phyloP scores from a whole-genome alignment of 2,329 filamentous ascomycete genomes.

The Dothiorella sarmentorum region DNA sequence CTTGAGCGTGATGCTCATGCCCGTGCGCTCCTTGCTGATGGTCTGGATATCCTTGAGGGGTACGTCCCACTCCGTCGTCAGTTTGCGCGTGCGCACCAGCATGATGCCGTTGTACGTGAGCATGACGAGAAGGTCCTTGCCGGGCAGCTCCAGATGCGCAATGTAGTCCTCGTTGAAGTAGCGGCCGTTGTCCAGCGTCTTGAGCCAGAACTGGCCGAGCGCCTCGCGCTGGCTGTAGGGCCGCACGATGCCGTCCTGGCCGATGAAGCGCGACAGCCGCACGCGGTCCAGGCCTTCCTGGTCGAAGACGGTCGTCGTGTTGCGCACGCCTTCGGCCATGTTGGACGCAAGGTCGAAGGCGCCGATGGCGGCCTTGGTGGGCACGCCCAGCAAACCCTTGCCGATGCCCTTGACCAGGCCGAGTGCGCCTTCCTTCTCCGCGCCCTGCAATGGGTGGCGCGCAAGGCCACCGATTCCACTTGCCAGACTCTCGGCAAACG shows the following conservation, averaged over 20 bases:
- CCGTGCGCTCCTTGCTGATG: conserved; percentile 93
- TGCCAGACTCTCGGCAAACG: conserved; percentile 85
- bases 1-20: conserved; percentile 81
- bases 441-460: conserved; percentile 89
- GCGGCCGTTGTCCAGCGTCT: conserved; percentile 94
- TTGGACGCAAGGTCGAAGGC: conserved; percentile 97
- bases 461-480: conserved; percentile 92
- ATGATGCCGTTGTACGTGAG: conserved; percentile 67
- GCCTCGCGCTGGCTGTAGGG: conserved; percentile 94
- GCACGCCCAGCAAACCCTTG: conserved; percentile 89
- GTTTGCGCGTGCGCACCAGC: conserved; percentile 79
- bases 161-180: conserved; percentile 99
- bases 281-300: conserved; percentile 91
- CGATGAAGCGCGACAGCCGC: conserved; percentile 88
- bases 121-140: conserved; percentile 80
- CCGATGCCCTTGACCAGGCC: conserved; percentile 98
- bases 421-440: conserved; percentile 87
- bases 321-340: conserved; percentile 93
- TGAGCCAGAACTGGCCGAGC: conserved; percentile 96
- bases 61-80: conserved; percentile 93
- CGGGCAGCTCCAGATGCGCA: conserved; percentile 86
- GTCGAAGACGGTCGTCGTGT: conserved; percentile 98
- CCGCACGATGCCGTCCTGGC: conserved; percentile 86
- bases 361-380: conserved; percentile 94
- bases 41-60: conserved; percentile 94